Base-by-base conservation (phyloP, 805 yeast species). In the Komagataella pastoris region DNA sequence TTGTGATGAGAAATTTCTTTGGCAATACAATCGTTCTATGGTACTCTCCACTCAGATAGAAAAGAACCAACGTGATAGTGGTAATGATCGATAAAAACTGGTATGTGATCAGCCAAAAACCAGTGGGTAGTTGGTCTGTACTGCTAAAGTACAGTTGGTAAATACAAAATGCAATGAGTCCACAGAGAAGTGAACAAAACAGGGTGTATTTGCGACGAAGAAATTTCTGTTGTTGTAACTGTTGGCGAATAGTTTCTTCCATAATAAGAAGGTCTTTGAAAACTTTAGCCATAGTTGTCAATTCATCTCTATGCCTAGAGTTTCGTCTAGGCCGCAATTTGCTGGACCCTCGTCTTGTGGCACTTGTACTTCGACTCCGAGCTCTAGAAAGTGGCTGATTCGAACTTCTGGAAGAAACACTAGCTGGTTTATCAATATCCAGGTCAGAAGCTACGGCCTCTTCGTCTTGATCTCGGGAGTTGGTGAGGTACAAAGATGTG, bases 11-110 rank as follows among this genome's bases (percentile, higher is more conserved):
- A 61, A 89, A 91, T 61, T 79, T 75, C 54, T 95, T 76, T 1
- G 97, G 96, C 46, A 81, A 70, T 14, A 86, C 83, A 51, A 91
- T 86, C 0, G 96, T 88, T 54, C 93, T 78, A 53, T 78, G 79
- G 65, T 91, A 93, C 67, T 89, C 93, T 1, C 99, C 99, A 21
- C 95, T 83, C 43, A 91, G 66, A 60, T 85, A 89, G 66, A 88
- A 91, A 47, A 91, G 70, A 23, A 80, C 74, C 52, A 89, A 67
- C 0, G 96, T 85, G 17, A 90, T 79, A 24, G 77, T 57, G 17
- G 79, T 74, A 50, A 83, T 81, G 17, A 83, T 69, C 3, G 86
- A 74, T 12, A 80, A 61, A 49, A 87, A 79, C 61, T 81, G 79
- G 54, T 67, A 69, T 47, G 61, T 60, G 54, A 69, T 73, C 53